These are phyloP conservation scores for Coemansia umbellata DNA, from an alignment of 192 early-diverging fungal genomes.

Conservation along the genomic window DNA sequence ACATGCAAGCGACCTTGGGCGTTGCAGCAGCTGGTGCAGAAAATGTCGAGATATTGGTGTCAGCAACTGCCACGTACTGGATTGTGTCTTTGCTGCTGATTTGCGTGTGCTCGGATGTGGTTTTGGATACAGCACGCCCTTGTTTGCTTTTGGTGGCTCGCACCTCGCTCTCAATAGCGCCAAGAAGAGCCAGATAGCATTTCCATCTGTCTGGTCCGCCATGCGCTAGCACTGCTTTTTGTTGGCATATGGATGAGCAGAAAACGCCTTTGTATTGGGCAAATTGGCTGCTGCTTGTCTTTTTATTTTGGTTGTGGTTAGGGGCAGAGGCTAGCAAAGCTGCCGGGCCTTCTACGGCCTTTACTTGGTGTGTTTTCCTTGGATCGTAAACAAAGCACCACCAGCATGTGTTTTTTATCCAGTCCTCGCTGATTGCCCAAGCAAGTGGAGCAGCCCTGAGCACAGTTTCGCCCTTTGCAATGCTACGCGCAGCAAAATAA, in stretches of 20 bases:
- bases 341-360: conserved; percentile 3
- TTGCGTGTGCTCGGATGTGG: neutral
- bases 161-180: conserved; percentile 14
- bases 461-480: conserved; percentile 26
- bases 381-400: conserved; percentile 36
- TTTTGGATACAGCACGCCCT: neutral
- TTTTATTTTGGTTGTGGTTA: neutral
- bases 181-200: conserved; percentile 18
- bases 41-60: conserved; percentile 4
- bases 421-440: conserved; percentile 36
- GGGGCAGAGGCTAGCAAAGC: neutral
- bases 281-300: too few relatives aligned
- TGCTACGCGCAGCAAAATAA: conserved; percentile 40
- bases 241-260: conserved; percentile 28
- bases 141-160: neutral
- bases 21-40: neutral
- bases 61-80: neutral
- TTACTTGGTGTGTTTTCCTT: conserved; percentile 21
- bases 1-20: neutral
- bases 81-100: neutral
- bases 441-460: conserved; percentile 31
- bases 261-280: conserved; percentile 32
- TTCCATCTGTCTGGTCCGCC: conserved; percentile 26
- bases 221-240: conserved; percentile 16
- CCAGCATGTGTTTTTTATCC: conserved; percentile 38